Percentiles rank a stretch among this genome's conserved stretches.
These are phyloP conservation scores for Cystofilobasidium capitatum DNA, from an alignment of 768 basidiomycete species.

Conservation along the genomic window DNA sequence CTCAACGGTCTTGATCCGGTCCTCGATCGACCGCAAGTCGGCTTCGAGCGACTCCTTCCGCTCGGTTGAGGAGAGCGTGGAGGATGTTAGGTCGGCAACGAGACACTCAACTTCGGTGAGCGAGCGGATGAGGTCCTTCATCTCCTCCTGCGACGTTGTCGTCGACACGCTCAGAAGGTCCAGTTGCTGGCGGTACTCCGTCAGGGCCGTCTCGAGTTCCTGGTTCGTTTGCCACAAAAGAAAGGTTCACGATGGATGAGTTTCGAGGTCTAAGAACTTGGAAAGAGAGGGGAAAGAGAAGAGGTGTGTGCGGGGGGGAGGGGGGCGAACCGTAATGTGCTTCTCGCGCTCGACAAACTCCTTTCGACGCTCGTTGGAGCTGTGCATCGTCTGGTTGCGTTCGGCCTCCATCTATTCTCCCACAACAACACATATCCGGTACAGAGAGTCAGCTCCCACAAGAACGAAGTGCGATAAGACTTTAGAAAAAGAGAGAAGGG, in stretches of 20 bases:
- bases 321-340: slow-evolving; percentile 59
- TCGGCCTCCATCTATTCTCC: slow-evolving; percentile 51
- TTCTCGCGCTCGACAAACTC: slow-evolving; percentile 76
- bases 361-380: slow-evolving; percentile 68
- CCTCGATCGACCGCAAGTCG: slow-evolving; percentile 56
- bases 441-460: no score
- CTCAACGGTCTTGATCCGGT: slow-evolving; percentile 57
- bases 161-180: slow-evolving; percentile 63
- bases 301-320: background rate
- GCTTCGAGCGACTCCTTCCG: slow-evolving; percentile 53
- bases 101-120: slow-evolving; percentile 79
- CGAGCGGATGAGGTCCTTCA: slow-evolving; percentile 73
- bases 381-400: slow-evolving; percentile 68
- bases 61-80: slow-evolving; percentile 56
- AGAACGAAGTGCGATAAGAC: no score
- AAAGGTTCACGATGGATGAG: background rate
- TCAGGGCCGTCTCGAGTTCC: slow-evolving; percentile 64
- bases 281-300: slow-evolving; percentile 1
- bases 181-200: slow-evolving; percentile 57
- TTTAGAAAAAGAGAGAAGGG: no score
- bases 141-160: slow-evolving; percentile 66
- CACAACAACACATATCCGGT: no score
- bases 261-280: background rate
- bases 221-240: no score
- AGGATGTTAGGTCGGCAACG: slow-evolving; percentile 63